phyloP scores from a whole-genome alignment of 768 basidiomycete genomes.

The Termitomyces eurrhizus region DNA sequence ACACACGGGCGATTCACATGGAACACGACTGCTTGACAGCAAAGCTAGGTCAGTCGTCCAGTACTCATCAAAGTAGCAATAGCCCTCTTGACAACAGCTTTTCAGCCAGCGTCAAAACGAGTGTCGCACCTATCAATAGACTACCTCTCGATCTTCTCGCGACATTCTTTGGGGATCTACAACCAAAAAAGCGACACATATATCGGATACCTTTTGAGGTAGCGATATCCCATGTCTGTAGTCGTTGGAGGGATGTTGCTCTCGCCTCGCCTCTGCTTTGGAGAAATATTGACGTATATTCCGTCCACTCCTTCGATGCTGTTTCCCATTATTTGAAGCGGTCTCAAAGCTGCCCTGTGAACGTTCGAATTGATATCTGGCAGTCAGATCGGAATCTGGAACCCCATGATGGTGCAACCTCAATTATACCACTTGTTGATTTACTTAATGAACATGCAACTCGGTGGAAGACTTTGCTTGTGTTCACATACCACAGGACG shows the following conservation, averaged over 20 bases:
- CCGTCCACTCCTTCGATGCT: conserved; percentile 21
- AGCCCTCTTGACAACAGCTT: neutral
- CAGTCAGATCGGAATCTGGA: conserved; percentile 17
- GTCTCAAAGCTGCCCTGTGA: conserved; percentile 24
- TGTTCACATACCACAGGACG: conserved; percentile 21
- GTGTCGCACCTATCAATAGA: conserved; percentile 8
- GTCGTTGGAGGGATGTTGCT: conserved; percentile 35
- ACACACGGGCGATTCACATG: neutral
- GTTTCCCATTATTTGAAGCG: conserved; percentile 26
- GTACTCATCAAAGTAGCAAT: neutral
- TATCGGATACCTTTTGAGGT: conserved; percentile 31
- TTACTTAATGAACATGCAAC: conserved; percentile 17
- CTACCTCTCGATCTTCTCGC: conserved; percentile 30
- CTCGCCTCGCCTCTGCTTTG: conserved; percentile 34
- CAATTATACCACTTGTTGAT: conserved; percentile 15
- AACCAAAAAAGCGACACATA: conserved; percentile 18
- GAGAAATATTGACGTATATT: conserved; percentile 31
- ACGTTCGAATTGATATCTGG: conserved; percentile 30
- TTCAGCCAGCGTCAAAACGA: neutral
- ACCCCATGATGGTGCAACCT: conserved; percentile 2
- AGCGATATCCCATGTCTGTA: conserved; percentile 38
- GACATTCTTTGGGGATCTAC: conserved; percentile 22
- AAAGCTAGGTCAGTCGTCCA: neutral
- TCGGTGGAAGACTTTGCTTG: conserved; percentile 24
- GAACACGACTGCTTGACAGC: neutral